Conservation (phyloP, 768 basidiomycete species). For the Serpula lacrymans region DNA sequence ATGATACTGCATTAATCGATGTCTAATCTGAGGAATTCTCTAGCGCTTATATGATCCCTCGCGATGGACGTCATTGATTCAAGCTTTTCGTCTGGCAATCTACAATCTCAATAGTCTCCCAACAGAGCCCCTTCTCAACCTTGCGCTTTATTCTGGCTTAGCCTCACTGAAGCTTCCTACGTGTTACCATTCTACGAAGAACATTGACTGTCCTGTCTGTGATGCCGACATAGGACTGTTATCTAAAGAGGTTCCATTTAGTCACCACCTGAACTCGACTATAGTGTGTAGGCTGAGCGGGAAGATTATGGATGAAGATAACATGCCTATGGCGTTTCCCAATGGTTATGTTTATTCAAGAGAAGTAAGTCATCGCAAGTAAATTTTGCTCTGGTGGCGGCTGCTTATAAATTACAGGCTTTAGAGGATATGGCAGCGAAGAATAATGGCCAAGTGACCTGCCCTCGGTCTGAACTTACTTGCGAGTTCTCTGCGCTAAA, state of each 20-base stretch:
- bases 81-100: constrained; percentile 81
- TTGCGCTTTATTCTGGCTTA: constrained; percentile 89
- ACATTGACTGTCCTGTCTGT: constrained; percentile 91
- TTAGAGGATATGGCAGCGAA: constrained; percentile 83
- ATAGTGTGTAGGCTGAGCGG: constrained; percentile 92
- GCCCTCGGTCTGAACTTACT: constrained; percentile 67
- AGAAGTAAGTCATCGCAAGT: constrained; percentile 53
- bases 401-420: constrained; percentile 45
- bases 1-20: background rate
- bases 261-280: constrained; percentile 93
- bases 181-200: constrained; percentile 66
- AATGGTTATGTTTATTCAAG: constrained; percentile 92
- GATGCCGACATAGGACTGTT: constrained; percentile 72
- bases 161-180: constrained; percentile 86
- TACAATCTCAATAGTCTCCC: constrained; percentile 87
- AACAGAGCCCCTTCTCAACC: constrained; percentile 79
- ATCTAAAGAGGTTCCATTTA: constrained; percentile 82
- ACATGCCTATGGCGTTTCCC: constrained; percentile 89
- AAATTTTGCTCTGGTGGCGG: constrained; percentile 1
- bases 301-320: constrained; percentile 92
- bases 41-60: constrained; percentile 80
- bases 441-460: constrained; percentile 77
- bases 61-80: constrained; percentile 74
- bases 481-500: constrained; percentile 65
- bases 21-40: constrained; percentile 6